Base-by-base conservation (phyloP, 495 filamentous ascomycete genomes). In the Daldinia bambusicola region DNA sequence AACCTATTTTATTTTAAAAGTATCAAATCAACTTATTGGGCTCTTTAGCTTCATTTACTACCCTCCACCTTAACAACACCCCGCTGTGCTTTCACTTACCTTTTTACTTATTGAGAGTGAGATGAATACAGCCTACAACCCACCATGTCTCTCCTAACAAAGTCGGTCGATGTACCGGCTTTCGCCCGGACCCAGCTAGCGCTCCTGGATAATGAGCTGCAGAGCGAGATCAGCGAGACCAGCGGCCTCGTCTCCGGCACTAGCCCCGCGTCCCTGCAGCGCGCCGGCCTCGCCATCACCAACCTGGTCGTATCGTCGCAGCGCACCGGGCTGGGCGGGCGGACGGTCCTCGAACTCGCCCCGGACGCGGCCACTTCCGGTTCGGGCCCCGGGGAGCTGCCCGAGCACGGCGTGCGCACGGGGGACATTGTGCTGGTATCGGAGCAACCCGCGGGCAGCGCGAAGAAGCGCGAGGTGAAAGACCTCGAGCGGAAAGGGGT, bases 291-390 rank as follows among this genome's bases (percentile, higher is more conserved):
- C 70, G 95, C 96, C 1, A 82, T 98, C 36, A 90, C 90, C 0
- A 97, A 96, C 68, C 85, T 99, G 2, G 73, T 85, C 18, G 80
- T 97, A 12, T 78, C 84, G n/a, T 88, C 90, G 55, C 92, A 92
- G 77, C 90, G 94, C n/a, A 98, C 95, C 0, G 96, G 95, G 0
- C 80, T 97, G 8, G 96, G 95, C 20, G 96, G 95, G 0, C 91
- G 93, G 40, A 92, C 92, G 0, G 89, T 99, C 2, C 80, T 97
- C 16, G 94, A 97, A 74, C 89, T 98, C 20, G 85, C 81, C 2
- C 85, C 89, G 0, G 95, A 98, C 74, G 72, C 85, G 2, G 93
- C 94, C 2, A 85, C 53, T 36, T 37, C 92, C 31, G 37, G 78
- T 63, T 40, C 53, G 32, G 53, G 75, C 52, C 3, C 26, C 26